These are phyloP conservation scores for barrel medic (Medicago truncatula) DNA, from an alignment of 306 rosid species.

Conservation along the genomic window DNA sequence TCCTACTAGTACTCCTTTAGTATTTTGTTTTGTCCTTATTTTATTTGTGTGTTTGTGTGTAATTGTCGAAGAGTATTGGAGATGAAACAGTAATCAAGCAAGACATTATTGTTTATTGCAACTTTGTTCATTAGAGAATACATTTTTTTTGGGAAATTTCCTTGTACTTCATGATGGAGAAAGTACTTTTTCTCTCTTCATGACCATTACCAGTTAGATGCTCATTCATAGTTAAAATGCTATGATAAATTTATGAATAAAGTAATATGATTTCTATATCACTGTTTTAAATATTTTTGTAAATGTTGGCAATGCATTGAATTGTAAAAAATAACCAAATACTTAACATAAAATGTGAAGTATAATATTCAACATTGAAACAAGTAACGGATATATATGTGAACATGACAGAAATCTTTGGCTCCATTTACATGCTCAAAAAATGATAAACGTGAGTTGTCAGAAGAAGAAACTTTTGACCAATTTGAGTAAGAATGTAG, in stretches of 20 bases:
- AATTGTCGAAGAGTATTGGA: not conserved
- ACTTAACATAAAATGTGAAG: not conserved
- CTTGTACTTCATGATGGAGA: not conserved
- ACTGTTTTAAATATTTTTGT: not conserved
- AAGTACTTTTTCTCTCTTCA: not conserved
- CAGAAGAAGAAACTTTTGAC: slow-evolving; percentile 38
- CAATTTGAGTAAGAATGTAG: slow-evolving; percentile 8
- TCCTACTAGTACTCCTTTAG: not conserved
- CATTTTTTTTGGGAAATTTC: not conserved
- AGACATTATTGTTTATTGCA: slow-evolving; percentile 5
- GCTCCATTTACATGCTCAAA: slow-evolving; percentile 6
- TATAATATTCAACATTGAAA: slow-evolving; percentile 1
- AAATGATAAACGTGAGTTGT: slow-evolving; percentile 22
- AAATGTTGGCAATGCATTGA: not conserved
- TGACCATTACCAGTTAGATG: not conserved
- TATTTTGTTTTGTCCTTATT: slow-evolving; percentile 1
- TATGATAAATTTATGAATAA: not conserved
- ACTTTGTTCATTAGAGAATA: slow-evolving; percentile 19
- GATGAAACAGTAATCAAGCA: slow-evolving; percentile 1
- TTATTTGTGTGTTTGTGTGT: not conserved
- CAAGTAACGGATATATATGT: slow-evolving; percentile 23
- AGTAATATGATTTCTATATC: not conserved
- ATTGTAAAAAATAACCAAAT: not conserved
- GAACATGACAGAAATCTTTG: slow-evolving; percentile 19
- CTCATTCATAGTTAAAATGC: not conserved